Conservation (phyloP, 768 basidiomycete genomes). For the Fistulinella prunicolor region DNA sequence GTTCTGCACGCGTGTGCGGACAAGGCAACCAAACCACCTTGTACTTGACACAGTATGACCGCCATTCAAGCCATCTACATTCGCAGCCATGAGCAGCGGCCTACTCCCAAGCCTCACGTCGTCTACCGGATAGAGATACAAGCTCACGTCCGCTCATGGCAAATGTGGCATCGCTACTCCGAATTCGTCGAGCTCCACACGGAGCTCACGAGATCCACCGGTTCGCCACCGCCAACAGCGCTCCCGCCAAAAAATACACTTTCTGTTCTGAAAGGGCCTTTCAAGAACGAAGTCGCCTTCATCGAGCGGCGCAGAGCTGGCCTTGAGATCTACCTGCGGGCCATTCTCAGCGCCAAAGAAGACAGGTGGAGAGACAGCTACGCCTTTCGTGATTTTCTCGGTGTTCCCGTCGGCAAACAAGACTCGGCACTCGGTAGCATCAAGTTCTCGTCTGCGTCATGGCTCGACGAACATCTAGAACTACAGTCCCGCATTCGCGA, state of each 20-base stretch:
- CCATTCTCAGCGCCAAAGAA: slow-evolving; percentile 80
- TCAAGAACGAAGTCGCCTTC: slow-evolving; percentile 49
- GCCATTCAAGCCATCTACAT: slow-evolving; percentile 78
- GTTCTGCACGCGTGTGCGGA: neutral
- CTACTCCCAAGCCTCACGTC: slow-evolving; percentile 69
- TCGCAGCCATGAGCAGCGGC: slow-evolving; percentile 64
- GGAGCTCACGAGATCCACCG: slow-evolving; percentile 77
- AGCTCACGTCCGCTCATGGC: slow-evolving; percentile 89
- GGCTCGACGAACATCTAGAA: slow-evolving; percentile 87
- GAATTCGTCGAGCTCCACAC: slow-evolving; percentile 88
- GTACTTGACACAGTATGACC: slow-evolving; percentile 42
- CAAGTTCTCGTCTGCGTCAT: slow-evolving; percentile 72
- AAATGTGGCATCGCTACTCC: slow-evolving; percentile 91
- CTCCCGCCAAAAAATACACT: slow-evolving; percentile 85
- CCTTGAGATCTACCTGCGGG: slow-evolving; percentile 82
- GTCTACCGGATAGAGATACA: slow-evolving; percentile 84
- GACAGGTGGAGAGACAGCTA: slow-evolving; percentile 77
- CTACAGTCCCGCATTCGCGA: slow-evolving; percentile 74
- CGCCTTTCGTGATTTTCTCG: slow-evolving; percentile 84
- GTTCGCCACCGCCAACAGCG: slow-evolving; percentile 70
- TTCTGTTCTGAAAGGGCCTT: slow-evolving; percentile 57
- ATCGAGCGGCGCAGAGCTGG: slow-evolving; percentile 75
- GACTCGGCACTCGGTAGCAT: slow-evolving; percentile 30
- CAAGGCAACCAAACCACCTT: slow-evolving; percentile 6
- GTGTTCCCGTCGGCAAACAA: slow-evolving; percentile 67